Conservation (phyloP, 306 rosid genomes). For the Begonia peltatifolia region DNA sequence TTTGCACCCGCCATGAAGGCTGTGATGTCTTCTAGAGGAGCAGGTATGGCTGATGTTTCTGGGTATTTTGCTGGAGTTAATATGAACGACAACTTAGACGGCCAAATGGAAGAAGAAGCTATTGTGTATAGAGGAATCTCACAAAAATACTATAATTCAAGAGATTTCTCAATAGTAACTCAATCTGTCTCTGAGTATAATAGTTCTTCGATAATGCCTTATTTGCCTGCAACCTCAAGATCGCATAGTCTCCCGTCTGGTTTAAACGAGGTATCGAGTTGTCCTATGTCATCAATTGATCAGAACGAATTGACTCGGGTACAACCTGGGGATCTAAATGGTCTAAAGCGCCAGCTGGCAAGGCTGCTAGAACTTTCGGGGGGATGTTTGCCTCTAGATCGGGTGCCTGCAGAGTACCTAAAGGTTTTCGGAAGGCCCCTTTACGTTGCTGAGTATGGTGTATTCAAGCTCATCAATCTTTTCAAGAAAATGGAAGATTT, state of each 20-base stretch:
- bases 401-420: constrained; percentile 69
- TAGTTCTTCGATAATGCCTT: constrained; percentile 23
- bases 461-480: constrained; percentile 54
- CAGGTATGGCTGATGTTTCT: constrained; percentile 28
- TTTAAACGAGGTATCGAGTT: constrained; percentile 44
- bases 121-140: constrained; percentile 66
- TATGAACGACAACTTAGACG: constrained; percentile 33
- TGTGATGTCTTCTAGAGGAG: constrained; percentile 38
- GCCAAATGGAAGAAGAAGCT: constrained; percentile 72
- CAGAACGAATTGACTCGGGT: constrained; percentile 52
- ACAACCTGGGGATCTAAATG: constrained; percentile 83
- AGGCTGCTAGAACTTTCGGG: constrained; percentile 70
- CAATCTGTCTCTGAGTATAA: constrained; percentile 57
- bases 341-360: constrained; percentile 61
- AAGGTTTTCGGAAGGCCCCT: constrained; percentile 62
- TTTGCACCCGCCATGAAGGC: constrained; percentile 50
- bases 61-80: constrained; percentile 62
- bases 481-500: constrained; percentile 77
- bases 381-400: constrained; percentile 51
- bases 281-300: constrained; percentile 26
- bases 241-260: constrained; percentile 70
- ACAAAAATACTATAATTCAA: constrained; percentile 46
- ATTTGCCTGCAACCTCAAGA: constrained; percentile 30
- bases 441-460: constrained; percentile 57
- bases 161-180: constrained; percentile 49